Conservation (phyloP, 2,329 filamentous ascomycete species). For the Cadophora malorum region DNA sequence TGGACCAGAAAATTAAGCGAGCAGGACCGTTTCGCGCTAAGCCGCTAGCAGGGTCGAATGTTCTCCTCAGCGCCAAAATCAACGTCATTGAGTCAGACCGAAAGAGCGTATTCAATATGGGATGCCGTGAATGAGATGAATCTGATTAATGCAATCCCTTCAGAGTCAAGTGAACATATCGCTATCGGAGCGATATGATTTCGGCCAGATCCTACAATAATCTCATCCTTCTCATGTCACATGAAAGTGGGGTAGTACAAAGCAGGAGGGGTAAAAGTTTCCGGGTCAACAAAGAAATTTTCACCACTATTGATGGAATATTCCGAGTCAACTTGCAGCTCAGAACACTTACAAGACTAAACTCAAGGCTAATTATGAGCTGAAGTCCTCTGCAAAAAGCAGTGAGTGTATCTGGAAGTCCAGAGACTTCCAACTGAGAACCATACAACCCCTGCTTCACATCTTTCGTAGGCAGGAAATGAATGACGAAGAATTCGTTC, state of each 20-base stretch:
- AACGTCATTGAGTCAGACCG: constrained; percentile 11
- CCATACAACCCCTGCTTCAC: neutral
- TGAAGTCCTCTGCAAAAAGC: neutral
- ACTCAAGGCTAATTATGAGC: neutral
- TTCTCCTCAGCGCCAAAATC: constrained; percentile 4
- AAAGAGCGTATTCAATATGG: neutral
- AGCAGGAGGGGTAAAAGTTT: constrained; percentile 13
- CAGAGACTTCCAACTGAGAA: neutral
- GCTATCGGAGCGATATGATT: neutral
- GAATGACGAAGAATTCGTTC: neutral
- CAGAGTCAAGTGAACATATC: neutral
- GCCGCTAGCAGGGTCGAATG: neutral
- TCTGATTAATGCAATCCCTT: neutral
- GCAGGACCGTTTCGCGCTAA: constrained; percentile 1
- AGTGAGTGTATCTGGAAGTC: neutral
- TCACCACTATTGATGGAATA: neutral
- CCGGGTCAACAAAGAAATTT: constrained; percentile 10
- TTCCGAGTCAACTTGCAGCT: neutral
- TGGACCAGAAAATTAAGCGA: constrained; percentile 13
- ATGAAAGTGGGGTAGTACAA: constrained; percentile 14
- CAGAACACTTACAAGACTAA: neutral
- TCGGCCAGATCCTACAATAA: neutral
- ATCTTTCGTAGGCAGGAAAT: neutral
- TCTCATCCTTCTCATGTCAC: neutral
- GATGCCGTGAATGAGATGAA: neutral